These are phyloP conservation scores for Daldinia loculata DNA, from an alignment of 495 filamentous ascomycete genomes.

Conservation along the genomic window DNA sequence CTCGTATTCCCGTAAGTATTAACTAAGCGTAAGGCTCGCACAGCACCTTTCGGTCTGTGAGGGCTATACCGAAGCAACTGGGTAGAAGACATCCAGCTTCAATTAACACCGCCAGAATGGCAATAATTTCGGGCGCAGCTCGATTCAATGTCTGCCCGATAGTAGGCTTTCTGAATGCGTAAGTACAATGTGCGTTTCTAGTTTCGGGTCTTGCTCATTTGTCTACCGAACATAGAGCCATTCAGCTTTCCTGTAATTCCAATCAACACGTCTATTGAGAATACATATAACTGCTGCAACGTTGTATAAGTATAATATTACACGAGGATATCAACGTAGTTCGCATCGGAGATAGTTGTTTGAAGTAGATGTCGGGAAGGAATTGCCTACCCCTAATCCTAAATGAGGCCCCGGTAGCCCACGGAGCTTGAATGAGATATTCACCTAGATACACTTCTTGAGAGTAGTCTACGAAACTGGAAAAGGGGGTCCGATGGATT, in stretches of 20 bases:
- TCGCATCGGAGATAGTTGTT: neutral
- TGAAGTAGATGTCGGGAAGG: neutral
- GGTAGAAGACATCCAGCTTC: neutral
- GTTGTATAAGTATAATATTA: neutral
- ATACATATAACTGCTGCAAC: neutral
- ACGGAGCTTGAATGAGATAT: neutral
- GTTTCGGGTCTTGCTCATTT: neutral
- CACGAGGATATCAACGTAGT: neutral
- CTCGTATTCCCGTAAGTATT: constrained; percentile 12
- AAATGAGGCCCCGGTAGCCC: neutral
- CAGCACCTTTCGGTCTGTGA: constrained; percentile 12
- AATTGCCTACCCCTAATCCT: neutral
- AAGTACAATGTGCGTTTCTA: neutral
- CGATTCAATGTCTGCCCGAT: neutral
- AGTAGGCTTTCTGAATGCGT: neutral
- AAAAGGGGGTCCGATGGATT: neutral
- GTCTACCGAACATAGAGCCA: neutral
- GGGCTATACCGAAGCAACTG: neutral
- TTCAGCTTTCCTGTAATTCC: neutral
- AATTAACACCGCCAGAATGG: too few relatives aligned
- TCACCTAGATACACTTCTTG: neutral
- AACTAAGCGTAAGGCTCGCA: constrained; percentile 23
- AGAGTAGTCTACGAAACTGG: neutral
- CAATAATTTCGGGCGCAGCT: too few relatives aligned
- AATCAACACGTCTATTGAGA: neutral